A percentile compares a stretch with the other conserved stretches of the same genome.
These are phyloP conservation scores for Jamesozyma rosinii DNA, from an alignment of 805 yeast species.

Conservation along the genomic window DNA sequence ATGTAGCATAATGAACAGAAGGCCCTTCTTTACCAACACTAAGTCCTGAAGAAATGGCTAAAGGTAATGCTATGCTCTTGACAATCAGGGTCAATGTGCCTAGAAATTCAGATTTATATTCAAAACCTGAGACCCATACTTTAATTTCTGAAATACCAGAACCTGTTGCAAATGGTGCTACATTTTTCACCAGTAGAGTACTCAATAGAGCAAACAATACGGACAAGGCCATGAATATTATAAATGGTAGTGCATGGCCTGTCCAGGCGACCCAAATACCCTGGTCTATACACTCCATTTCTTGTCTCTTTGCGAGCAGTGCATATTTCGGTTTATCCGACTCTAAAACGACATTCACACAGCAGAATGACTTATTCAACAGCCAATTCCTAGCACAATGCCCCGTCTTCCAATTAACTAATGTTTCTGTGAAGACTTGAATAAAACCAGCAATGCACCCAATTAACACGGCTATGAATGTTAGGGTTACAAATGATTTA, in stretches of 20 bases:
- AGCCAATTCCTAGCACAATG: slow-evolving; percentile 64
- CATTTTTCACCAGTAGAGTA: slow-evolving; percentile 55
- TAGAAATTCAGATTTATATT: slow-evolving; percentile 59
- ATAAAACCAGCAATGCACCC: slow-evolving; percentile 79
- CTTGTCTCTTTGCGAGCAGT: slow-evolving; percentile 23
- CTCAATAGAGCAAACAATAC: slow-evolving; percentile 53
- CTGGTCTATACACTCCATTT: slow-evolving; percentile 40
- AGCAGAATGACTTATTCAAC: slow-evolving; percentile 69
- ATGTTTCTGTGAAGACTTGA: slow-evolving; percentile 75
- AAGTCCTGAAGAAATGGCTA: slow-evolving; percentile 86
- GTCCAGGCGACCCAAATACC: slow-evolving; percentile 62
- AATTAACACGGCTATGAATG: slow-evolving; percentile 62
- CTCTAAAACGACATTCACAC: slow-evolving; percentile 27
- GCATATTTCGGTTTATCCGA: slow-evolving; percentile 38
- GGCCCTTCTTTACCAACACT: slow-evolving; percentile 98
- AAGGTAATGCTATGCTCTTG: slow-evolving; percentile 73
- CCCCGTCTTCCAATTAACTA: slow-evolving; percentile 73
- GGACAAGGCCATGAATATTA: slow-evolving; percentile 51
- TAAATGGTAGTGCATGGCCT: slow-evolving; percentile 37
- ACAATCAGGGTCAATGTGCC: slow-evolving; percentile 62
- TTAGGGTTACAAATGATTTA: slow-evolving; percentile 57
- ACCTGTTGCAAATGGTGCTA: slow-evolving; percentile 91
- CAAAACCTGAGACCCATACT: slow-evolving; percentile 86
- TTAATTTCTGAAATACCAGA: slow-evolving; percentile 96
- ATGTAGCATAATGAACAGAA: slow-evolving; percentile 92